Conservation (phyloP, 116 monocot genomes). For the Phalaenopsis hybrid region DNA sequence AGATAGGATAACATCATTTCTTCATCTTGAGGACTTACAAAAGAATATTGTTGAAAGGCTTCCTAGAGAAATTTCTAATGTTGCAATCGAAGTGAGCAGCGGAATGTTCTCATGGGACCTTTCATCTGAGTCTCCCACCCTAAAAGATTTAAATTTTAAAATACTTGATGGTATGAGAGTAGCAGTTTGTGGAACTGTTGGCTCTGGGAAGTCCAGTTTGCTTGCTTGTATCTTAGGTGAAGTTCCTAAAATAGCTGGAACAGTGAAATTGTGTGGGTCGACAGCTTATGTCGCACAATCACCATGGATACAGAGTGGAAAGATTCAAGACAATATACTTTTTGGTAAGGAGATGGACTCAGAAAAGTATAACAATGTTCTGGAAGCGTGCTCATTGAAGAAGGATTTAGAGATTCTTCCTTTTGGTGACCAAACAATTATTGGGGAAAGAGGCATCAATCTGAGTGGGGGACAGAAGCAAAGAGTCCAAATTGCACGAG, state of each 20-base stretch:
- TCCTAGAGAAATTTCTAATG: conserved; percentile 18
- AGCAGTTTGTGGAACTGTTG: conserved; percentile 62
- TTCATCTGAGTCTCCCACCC: conserved; percentile 23
- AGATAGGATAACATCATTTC: conserved; percentile 46
- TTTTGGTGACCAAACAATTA: conserved; percentile 59
- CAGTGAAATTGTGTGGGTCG: conserved; percentile 30
- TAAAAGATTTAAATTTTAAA: conserved; percentile 34
- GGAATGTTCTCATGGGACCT: conserved; percentile 56
- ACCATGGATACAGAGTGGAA: conserved; percentile 72
- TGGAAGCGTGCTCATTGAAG: conserved; percentile 53
- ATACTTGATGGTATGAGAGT: conserved; percentile 39
- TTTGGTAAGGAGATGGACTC: conserved; percentile 50
- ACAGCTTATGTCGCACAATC: conserved; percentile 61
- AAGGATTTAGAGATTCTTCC: conserved; percentile 61
- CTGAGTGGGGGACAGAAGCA: conserved; percentile 86
- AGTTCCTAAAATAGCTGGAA: conserved; percentile 49
- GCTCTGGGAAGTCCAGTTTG: conserved; percentile 64
- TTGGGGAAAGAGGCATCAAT: conserved; percentile 75
- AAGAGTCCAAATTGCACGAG: conserved; percentile 60
- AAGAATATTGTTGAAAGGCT: conserved; percentile 23
- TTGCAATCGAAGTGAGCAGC: conserved; percentile 26
- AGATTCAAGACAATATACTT: conserved; percentile 49
- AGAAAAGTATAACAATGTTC: conserved; percentile 33
- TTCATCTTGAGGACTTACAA: conserved; percentile 33
- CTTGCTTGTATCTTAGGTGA: conserved; percentile 54